These are phyloP conservation scores for Amphibolis antarctica DNA, from an alignment of 106 monocot genomes.

Conservation along the genomic window DNA sequence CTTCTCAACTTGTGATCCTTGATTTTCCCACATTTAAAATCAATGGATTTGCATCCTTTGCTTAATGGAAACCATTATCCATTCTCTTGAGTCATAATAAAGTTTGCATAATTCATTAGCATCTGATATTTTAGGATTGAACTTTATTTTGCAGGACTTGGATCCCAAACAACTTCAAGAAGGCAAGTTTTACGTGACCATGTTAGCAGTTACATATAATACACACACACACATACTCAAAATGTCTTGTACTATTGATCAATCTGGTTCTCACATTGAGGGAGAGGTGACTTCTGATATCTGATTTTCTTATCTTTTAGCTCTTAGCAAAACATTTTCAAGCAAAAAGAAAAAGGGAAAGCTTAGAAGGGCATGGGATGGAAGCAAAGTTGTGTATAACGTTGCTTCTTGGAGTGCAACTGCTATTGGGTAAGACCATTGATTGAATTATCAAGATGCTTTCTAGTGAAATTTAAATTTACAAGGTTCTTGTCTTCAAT, in stretches of 20 bases:
- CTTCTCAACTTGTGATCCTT: too few relatives aligned
- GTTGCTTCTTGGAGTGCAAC: slow-evolving; percentile 84
- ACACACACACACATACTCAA: too few relatives aligned
- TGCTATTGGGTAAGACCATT: slow-evolving; percentile 82
- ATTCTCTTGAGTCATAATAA: too few relatives aligned
- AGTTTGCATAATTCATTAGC: too few relatives aligned
- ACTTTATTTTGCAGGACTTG: slow-evolving; percentile 43
- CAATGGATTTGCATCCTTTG: too few relatives aligned
- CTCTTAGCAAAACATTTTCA: slow-evolving; percentile 71
- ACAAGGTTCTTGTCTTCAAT: too few relatives aligned
- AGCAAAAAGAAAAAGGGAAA: slow-evolving; percentile 46
- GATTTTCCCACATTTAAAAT: too few relatives aligned
- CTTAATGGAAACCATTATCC: too few relatives aligned
- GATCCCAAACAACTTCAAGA: slow-evolving; percentile 67
- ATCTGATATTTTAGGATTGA: not conserved
- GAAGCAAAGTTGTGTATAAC: slow-evolving; percentile 67
- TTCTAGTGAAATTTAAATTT: too few relatives aligned
- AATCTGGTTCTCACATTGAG: not conserved
- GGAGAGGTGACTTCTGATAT: not conserved
- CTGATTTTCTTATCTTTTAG: slow-evolving; percentile 20
- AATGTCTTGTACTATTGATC: too few relatives aligned
- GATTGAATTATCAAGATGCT: too few relatives aligned
- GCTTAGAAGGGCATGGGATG: slow-evolving; percentile 67
- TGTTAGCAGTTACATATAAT: too few relatives aligned
- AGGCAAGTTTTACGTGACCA: slow-evolving; percentile 18